Percentiles rank a stretch among this genome's conserved stretches.
Conservation (phyloP, 441 rosid species). For the Croton laevigatus region DNA sequence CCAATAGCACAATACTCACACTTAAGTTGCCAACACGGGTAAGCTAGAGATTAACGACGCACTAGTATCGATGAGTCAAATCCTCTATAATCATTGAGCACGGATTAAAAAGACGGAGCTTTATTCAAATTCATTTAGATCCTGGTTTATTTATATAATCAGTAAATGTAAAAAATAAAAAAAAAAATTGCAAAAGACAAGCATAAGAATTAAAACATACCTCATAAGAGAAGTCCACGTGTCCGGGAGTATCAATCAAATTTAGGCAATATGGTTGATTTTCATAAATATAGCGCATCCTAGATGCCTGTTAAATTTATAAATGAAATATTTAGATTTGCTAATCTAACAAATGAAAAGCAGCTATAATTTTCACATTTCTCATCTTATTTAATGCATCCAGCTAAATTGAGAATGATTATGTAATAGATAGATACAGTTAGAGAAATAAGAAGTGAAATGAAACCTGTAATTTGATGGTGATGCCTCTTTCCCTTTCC, state of each 20-base stretch:
- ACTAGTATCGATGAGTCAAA: no score
- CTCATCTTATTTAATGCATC: no score
- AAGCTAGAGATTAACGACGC: background rate
- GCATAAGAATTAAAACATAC: slow-evolving; percentile 32
- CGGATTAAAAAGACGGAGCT: background rate
- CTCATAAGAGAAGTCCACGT: slow-evolving; percentile 97
- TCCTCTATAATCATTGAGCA: background rate
- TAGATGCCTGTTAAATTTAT: slow-evolving; percentile 67
- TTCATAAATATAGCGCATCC: slow-evolving; percentile 81
- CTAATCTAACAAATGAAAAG: background rate
- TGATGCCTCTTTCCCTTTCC: slow-evolving; percentile 98
- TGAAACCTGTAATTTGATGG: slow-evolving; percentile 85
- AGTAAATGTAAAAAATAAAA: background rate
- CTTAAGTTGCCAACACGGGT: background rate
- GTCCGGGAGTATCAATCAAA: slow-evolving; percentile 96
- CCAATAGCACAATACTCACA: no score
- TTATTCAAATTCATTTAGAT: background rate
- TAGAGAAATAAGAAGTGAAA: background rate
- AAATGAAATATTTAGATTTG: slow-evolving; percentile 15
- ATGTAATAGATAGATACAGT: background rate
- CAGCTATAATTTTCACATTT: no score
- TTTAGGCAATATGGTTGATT: slow-evolving; percentile 76
- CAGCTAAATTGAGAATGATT: no score
- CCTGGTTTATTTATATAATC: background rate
- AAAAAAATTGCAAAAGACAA: background rate